These are phyloP conservation scores for Sicyos baderoa DNA, from an alignment of 306 rosid species.

Conservation along the genomic window DNA sequence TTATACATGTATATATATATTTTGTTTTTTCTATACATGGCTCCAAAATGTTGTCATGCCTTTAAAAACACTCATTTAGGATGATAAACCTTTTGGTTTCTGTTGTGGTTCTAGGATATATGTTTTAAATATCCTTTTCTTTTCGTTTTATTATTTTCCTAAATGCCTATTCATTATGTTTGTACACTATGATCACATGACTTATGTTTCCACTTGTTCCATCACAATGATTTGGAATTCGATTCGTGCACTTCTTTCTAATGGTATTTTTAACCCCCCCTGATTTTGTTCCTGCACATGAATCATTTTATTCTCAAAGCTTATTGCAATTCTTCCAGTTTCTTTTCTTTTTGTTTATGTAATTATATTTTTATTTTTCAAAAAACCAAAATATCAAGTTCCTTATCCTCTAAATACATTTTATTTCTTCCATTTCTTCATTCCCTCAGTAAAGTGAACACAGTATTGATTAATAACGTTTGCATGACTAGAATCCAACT, in stretches of 20 bases:
- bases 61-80: background rate
- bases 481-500: background rate
- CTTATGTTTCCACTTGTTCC: background rate
- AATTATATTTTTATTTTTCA: background rate
- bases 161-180: background rate
- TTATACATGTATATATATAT: no score
- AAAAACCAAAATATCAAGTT: no score
- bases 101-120: background rate
- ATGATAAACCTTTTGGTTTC: background rate
- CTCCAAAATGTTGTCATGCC: no score
- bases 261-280: background rate
- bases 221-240: background rate
- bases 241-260: background rate
- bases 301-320: background rate
- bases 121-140: background rate
- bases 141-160: background rate
- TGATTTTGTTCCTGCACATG: background rate
- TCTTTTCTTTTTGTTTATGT: background rate
- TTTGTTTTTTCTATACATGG: no score
- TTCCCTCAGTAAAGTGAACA: background rate
- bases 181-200: background rate
- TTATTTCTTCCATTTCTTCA: no score
- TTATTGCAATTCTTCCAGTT: no score
- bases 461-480: background rate
- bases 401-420: no score